Base-by-base conservation (phyloP, 352 stramenopile genomes). In the Globisporangium perplexum region DNA sequence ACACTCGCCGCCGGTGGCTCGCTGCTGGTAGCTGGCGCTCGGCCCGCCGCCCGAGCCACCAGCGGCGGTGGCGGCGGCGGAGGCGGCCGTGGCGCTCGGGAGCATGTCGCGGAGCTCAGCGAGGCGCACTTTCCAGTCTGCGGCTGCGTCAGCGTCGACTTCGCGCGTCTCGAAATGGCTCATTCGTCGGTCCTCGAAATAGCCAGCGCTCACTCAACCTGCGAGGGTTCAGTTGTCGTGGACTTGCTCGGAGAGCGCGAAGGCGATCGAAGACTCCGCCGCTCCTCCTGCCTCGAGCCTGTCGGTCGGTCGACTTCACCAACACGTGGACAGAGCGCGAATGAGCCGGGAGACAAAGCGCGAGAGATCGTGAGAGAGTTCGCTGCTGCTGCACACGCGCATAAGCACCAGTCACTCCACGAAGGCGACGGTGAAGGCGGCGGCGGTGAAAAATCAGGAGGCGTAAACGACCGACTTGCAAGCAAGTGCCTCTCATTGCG, bases 71-170 rank as follows among this genome's bases (percentile, higher is more conserved):
- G n/a, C n/a, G n/a, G n/a, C n/a, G n/a, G n/a, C n/a, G 18, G 22
- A 35, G 15, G 41, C 11, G 14, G 30, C 36, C 23, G 36, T 11
- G 31, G 20, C 6, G 36, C 28, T 20, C n/a, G 55, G 56, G 23
- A 62, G 33, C 56, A 62, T 62, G 12, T 57, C 56, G 42, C 49
- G 43, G 12, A 62, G 49, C 56, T 62, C 43, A 20, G 33, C 48
- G 31, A 62, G 49, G 5, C 56, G 56, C 36, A 47, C 12, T 30
- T 57, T 57, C 56, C 56, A 62, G 23, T 39, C 50, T 35, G 7
- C 36, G 7, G 26, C 26, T 2, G 2, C 26, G 26, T 30, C 26
- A 5, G 26, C 5, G 26, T 2, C 26, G 26, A 30, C 26, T 30
- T 30, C 3, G 26, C 5, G 26, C 2, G 26, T 30, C 3, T 30